These are phyloP conservation scores for Mortierella claussenii DNA, from an alignment of 192 early-diverging fungal species.

Conservation along the genomic window DNA sequence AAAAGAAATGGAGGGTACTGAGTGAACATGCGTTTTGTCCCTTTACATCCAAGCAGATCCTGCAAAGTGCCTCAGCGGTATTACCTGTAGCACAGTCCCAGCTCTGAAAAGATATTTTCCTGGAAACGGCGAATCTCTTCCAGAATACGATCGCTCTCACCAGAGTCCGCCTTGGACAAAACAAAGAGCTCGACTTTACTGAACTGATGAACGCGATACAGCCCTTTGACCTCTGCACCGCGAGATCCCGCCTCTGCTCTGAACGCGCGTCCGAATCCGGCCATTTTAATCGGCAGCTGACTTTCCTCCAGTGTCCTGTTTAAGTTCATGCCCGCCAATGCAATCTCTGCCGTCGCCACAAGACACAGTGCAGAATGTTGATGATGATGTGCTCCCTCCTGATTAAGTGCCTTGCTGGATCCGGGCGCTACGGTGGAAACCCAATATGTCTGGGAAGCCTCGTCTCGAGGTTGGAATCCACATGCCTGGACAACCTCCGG, in stretches of 20 bases:
- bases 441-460: constrained; percentile 90
- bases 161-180: constrained; percentile 63
- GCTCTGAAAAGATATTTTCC: constrained; percentile 74
- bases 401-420: constrained; percentile 16
- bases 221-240: constrained; percentile 84
- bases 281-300: constrained; percentile 78
- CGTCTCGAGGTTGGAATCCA: constrained; percentile 85
- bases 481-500: constrained; percentile 84
- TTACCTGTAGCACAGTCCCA: constrained; percentile 84
- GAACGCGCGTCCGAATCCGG: constrained; percentile 88
- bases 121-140: constrained; percentile 81
- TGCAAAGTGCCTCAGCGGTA: no score
- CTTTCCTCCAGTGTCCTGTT: constrained; percentile 66
- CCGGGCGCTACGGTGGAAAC: constrained; percentile 56
- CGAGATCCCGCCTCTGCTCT: constrained; percentile 90
- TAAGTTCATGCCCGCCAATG: constrained; percentile 86
- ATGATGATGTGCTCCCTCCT: constrained; percentile 19
- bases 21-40: neutral
- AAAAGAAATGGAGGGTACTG: neutral
- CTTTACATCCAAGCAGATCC: neutral
- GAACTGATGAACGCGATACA: constrained; percentile 96
- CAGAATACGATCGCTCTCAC: constrained; percentile 72
- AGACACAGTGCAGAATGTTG: constrained; percentile 72
- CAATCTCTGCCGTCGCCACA: constrained; percentile 92
- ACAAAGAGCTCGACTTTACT: constrained; percentile 94